Evolutionary conservation across 2,329 filamentous ascomycete genomes (phyloP).

Genomic region (Pseudogymnoascus destructans): DNA sequence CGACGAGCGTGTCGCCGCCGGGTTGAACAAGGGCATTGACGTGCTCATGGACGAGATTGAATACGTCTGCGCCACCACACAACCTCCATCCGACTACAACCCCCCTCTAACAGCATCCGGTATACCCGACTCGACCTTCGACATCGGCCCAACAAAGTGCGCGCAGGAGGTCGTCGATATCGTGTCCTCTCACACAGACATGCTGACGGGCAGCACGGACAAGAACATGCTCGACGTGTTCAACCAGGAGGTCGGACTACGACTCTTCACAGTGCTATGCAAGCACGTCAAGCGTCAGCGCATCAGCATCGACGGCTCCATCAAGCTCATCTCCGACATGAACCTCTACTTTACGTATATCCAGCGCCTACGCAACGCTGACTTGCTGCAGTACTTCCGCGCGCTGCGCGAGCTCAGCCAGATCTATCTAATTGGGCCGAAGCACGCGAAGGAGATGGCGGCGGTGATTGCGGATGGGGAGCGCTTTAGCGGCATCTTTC

Average conservation of each 20-base stretch:
- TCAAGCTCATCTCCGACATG: conserved; percentile 93
- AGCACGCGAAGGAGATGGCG: conserved; percentile 86
- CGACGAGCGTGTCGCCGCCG: conserved; percentile 89
- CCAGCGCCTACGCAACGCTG: conserved; percentile 64
- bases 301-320: conserved; percentile 74
- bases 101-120: conserved; percentile 38
- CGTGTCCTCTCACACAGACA: conserved; percentile 76
- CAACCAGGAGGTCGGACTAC: conserved; percentile 90
- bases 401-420: conserved; percentile 86
- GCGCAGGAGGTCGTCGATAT: conserved; percentile 72
- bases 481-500: conserved; percentile 82
- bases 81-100: conserved; percentile 82
- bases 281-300: conserved; percentile 97
- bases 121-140: conserved; percentile 28
- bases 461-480: conserved; percentile 86
- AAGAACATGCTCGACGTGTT: conserved; percentile 98
- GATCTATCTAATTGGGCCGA: conserved; percentile 82
- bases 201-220: conserved; percentile 89
- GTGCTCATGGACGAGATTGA: conserved; percentile 98
- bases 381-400: conserved; percentile 79
- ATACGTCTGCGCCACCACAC: conserved; percentile 80
- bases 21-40: conserved; percentile 93
- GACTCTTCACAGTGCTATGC: conserved; percentile 82
- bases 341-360: conserved; percentile 86
- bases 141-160: conserved; percentile 65